Conservation (phyloP, 306 rosid genomes). For the Corylus heterophylla region DNA sequence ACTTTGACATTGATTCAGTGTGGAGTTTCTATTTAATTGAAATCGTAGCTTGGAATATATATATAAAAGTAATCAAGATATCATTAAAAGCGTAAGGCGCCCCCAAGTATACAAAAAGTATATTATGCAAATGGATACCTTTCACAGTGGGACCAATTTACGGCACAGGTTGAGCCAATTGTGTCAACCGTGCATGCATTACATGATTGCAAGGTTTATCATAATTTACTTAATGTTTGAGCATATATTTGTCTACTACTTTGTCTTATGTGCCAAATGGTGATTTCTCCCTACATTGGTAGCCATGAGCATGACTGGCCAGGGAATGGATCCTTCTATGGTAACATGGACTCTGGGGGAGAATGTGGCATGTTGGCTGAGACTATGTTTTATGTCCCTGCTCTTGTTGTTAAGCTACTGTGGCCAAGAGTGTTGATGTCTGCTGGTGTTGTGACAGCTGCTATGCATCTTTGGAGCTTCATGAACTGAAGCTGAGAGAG, state of each 20-base stretch:
- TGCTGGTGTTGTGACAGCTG: too few relatives aligned
- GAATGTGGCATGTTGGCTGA: conserved; percentile 89
- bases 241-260: conserved; percentile 2
- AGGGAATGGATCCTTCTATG: conserved; percentile 74
- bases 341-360: conserved; percentile 84
- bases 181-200: conserved; percentile 72
- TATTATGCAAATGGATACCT: conserved; percentile 89
- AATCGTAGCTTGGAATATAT: conserved; percentile 37
- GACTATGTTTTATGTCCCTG: conserved; percentile 89
- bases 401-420: conserved; percentile 22
- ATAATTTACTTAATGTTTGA: conserved; percentile 10
- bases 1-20: conserved; percentile 17
- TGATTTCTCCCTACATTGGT: conserved; percentile 52
- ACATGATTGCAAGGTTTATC: conserved; percentile 85
- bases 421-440: too few relatives aligned
- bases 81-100: too few relatives aligned
- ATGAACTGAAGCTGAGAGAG: too few relatives aligned
- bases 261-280: conserved; percentile 32
- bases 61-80: conserved; percentile 28
- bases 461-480: too few relatives aligned
- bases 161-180: conserved; percentile 90
- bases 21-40: conserved; percentile 23
- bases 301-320: conserved; percentile 99
- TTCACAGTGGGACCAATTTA: conserved; percentile 97
- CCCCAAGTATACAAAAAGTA: background rate